Percentiles rank a stretch among this genome's conserved stretches.
Evolutionary conservation across 2,329 filamentous ascomycete species (phyloP).

Genomic region (Alternaria conjuncta): DNA sequence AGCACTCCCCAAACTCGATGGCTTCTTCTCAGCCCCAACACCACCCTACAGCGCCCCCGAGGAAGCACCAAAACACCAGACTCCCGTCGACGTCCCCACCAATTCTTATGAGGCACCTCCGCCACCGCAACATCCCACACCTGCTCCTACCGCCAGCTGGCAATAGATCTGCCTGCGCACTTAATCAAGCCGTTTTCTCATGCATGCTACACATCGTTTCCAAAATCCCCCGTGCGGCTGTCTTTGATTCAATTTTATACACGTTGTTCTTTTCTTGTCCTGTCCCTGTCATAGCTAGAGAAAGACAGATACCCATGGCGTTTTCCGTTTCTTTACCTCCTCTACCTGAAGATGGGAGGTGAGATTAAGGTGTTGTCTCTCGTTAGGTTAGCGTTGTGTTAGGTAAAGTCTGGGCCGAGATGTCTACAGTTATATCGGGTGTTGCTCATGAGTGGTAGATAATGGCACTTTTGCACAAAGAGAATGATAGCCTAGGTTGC

Average conservation of each 20-base stretch:
- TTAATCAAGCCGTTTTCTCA: not conserved
- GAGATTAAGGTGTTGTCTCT: not conserved
- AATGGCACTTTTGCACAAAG: not conserved
- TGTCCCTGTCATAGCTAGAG: not conserved
- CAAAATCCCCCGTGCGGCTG: not conserved
- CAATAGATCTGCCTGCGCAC: conserved; percentile 16
- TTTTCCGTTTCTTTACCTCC: not conserved
- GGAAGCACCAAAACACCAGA: conserved; percentile 14
- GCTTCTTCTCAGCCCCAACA: conserved; percentile 28
- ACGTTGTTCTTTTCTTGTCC: not conserved
- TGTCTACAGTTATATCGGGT: not conserved
- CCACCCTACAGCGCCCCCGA: conserved; percentile 30
- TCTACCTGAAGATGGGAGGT: not conserved
- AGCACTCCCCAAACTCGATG: conserved; percentile 15
- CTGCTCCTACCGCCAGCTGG: conserved; percentile 15
- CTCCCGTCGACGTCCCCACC: not conserved
- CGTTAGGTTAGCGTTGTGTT: not conserved
- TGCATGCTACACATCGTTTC: not conserved
- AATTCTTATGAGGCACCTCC: not conserved
- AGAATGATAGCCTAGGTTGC: not conserved
- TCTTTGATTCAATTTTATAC: not conserved
- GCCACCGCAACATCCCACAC: not conserved
- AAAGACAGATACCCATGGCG: conserved; percentile 14
- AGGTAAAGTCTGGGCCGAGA: not conserved
- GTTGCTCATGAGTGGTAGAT: not conserved